Evolutionary conservation across 768 basidiomycete genomes (phyloP).

Genomic region (Austroboletus festivus): DNA sequence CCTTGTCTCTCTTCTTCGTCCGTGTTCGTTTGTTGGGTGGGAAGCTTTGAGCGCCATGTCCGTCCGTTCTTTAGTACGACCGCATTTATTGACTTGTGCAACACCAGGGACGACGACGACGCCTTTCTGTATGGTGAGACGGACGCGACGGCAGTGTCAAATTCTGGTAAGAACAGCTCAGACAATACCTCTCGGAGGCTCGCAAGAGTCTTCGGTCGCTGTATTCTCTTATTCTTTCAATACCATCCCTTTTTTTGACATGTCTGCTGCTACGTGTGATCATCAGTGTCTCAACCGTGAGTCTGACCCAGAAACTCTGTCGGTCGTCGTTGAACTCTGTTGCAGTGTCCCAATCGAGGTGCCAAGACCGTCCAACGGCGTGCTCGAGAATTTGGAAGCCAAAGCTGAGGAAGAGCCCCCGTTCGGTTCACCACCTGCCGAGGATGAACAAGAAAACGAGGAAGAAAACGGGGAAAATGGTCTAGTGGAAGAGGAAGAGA

Average conservation of each 20-base stretch:
- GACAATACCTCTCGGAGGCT: constrained; percentile 23
- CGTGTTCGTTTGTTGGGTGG: constrained; percentile 21
- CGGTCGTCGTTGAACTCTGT: constrained; percentile 18
- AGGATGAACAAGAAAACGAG: constrained; percentile 29
- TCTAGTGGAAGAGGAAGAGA: constrained; percentile 41
- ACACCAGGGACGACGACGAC: constrained; percentile 71
- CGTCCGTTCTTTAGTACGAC: constrained; percentile 18
- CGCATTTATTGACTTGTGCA: constrained; percentile 25
- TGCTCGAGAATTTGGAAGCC: constrained; percentile 49
- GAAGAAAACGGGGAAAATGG: constrained; percentile 37
- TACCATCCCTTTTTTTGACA: constrained; percentile 41
- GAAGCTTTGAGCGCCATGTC: constrained; percentile 27
- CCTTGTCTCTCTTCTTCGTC: constrained; percentile 20
- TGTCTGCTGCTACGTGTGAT: constrained; percentile 37
- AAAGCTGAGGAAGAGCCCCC: constrained; percentile 39
- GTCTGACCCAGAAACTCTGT: constrained; percentile 35
- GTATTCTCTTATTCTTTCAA: constrained; percentile 34
- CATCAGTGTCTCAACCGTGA: constrained; percentile 63
- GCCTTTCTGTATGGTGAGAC: constrained; percentile 73
- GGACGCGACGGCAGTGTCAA: constrained; percentile 30
- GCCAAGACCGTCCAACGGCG: constrained; percentile 43
- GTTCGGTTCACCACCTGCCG: constrained; percentile 21
- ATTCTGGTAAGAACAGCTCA: constrained; percentile 47
- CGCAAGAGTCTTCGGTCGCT: constrained; percentile 30
- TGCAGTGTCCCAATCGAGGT: constrained; percentile 41